phyloP scores from a whole-genome alignment of 2,329 filamentous ascomycete genomes.

The Massarina eburnea region DNA sequence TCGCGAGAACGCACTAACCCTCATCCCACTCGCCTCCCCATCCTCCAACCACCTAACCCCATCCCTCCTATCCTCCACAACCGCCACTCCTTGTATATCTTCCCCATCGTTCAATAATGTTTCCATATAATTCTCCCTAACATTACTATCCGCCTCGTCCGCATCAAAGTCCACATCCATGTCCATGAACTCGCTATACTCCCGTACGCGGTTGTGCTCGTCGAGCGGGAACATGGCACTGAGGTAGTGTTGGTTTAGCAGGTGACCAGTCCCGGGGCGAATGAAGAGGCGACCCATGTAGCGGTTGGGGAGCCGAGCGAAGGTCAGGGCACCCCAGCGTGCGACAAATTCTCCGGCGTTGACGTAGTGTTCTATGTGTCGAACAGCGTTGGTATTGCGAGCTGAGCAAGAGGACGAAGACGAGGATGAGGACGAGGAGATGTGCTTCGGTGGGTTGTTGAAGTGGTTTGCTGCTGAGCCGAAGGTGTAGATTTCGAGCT shows the following conservation, averaged over 20 bases:
- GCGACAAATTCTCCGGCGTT: slow-evolving; percentile 74
- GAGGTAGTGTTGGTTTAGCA: slow-evolving; percentile 61
- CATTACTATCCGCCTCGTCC: neutral
- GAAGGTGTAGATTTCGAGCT: slow-evolving; percentile 70
- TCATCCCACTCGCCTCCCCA: neutral
- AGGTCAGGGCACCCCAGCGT: slow-evolving; percentile 72
- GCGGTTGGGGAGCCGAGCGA: slow-evolving; percentile 55
- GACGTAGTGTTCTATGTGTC: slow-evolving; percentile 78
- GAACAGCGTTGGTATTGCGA: slow-evolving; percentile 52
- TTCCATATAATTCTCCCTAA: neutral
- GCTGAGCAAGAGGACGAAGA: neutral
- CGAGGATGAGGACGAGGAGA: slow-evolving; percentile 33
- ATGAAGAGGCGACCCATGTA: slow-evolving; percentile 55
- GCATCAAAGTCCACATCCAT: slow-evolving; percentile 40
- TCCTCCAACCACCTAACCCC: neutral
- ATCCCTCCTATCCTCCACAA: slow-evolving; percentile 3
- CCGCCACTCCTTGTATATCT: neutral
- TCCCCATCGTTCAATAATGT: neutral
- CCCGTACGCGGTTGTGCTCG: slow-evolving; percentile 50
- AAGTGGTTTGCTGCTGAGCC: slow-evolving; percentile 79
- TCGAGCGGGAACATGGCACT: slow-evolving; percentile 62
- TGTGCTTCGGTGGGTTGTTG: slow-evolving; percentile 65
- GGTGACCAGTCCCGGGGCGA: slow-evolving; percentile 38
- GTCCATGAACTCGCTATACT: slow-evolving; percentile 63
- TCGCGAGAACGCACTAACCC: slow-evolving; percentile 7